Evolutionary conservation across 345 rosid genomes (phyloP).

Genomic region (Brassica carinata): DNA sequence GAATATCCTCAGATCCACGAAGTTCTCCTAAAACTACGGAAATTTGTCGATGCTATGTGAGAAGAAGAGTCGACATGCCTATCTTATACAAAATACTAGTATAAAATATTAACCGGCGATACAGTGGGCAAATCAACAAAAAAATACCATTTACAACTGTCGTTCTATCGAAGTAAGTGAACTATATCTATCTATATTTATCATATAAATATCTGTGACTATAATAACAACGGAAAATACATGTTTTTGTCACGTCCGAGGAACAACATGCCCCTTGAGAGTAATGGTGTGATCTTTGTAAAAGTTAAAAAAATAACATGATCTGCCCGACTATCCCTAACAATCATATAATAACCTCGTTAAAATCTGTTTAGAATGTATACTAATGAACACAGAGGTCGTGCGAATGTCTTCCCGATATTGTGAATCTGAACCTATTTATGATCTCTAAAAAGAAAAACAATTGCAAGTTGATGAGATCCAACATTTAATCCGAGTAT

Average conservation of each 20-base stretch:
- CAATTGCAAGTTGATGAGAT: slow-evolving; percentile 16
- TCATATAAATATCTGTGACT: neutral
- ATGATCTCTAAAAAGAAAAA: slow-evolving; percentile 7
- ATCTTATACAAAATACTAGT: neutral
- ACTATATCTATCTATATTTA: neutral
- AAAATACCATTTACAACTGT: slow-evolving; percentile 1
- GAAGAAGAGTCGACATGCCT: slow-evolving; percentile 23
- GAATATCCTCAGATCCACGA: slow-evolving; percentile 32
- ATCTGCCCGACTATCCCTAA: slow-evolving; percentile 17
- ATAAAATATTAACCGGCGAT: slow-evolving; percentile 1
- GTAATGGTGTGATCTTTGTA: slow-evolving; percentile 28
- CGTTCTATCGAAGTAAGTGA: neutral
- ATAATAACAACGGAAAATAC: slow-evolving; percentile 19
- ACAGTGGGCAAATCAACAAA: neutral
- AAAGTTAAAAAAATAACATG: neutral
- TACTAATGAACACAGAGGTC: slow-evolving; percentile 17
- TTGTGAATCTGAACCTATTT: slow-evolving; percentile 10
- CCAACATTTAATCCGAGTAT: neutral
- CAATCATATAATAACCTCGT: neutral
- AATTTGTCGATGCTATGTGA: slow-evolving; percentile 20
- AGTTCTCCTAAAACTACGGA: slow-evolving; percentile 36
- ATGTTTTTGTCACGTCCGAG: slow-evolving; percentile 42
- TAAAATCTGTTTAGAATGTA: neutral
- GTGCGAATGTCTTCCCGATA: slow-evolving; percentile 35
- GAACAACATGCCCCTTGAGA: slow-evolving; percentile 44